phyloP scores from a whole-genome alignment of 306 rosid genomes.

The Comarum palustre region DNA sequence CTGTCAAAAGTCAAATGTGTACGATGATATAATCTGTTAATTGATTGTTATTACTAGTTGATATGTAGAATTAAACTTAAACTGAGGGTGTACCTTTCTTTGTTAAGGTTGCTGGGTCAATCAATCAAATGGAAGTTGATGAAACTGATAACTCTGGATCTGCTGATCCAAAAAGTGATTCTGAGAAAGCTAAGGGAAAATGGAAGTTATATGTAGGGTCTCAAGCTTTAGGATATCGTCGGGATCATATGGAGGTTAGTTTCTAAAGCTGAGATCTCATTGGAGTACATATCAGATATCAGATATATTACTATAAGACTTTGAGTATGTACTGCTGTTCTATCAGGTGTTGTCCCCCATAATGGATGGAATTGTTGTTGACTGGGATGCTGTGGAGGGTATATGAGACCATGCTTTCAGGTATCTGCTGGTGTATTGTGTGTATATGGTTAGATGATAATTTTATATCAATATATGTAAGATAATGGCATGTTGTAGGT shows the following conservation, averaged over 20 bases:
- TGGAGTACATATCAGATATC: background rate
- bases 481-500: background rate
- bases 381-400: constrained; percentile 95
- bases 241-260: constrained; percentile 89
- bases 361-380: constrained; percentile 87
- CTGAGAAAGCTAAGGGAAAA: constrained; percentile 78
- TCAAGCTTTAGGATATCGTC: constrained; percentile 84
- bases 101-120: constrained; percentile 81
- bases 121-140: constrained; percentile 89
- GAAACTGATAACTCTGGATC: constrained; percentile 65
- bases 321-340: constrained; percentile 19
- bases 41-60: constrained; percentile 1
- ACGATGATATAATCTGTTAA: background rate
- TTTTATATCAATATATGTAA: background rate
- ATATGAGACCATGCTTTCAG: constrained; percentile 99
- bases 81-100: constrained; percentile 23
- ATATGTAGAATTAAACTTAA: background rate
- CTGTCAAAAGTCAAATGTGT: background rate
- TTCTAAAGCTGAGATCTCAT: constrained; percentile 19
- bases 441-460: background rate
- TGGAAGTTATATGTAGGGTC: constrained; percentile 83
- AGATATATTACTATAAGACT: background rate
- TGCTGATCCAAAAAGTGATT: constrained; percentile 61
- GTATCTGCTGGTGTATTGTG: constrained; percentile 30
- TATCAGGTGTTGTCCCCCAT: constrained; percentile 73